Evolutionary conservation across 805 yeast species (phyloP).

Genomic region (Debaryomyces hansenii): DNA sequence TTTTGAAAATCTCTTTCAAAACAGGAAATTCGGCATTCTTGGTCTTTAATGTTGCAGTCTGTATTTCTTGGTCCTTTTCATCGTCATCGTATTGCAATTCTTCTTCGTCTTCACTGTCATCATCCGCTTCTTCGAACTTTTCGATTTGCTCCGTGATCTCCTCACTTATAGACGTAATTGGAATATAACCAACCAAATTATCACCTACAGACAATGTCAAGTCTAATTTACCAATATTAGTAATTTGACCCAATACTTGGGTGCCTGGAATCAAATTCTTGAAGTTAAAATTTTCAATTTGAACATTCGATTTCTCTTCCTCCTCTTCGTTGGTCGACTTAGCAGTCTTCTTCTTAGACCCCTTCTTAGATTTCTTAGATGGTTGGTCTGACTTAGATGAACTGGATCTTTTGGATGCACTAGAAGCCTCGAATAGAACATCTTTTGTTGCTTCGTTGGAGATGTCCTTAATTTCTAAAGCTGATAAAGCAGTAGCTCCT

Average conservation of each 20-base stretch:
- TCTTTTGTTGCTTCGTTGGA: slow-evolving; percentile 91
- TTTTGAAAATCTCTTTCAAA: slow-evolving; percentile 50
- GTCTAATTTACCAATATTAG: slow-evolving; percentile 59
- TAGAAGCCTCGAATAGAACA: slow-evolving; percentile 67
- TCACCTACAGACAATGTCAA: slow-evolving; percentile 75
- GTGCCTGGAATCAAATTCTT: slow-evolving; percentile 71
- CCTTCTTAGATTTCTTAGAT: slow-evolving; percentile 22
- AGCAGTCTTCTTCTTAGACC: slow-evolving; percentile 15
- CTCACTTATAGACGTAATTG: slow-evolving; percentile 69
- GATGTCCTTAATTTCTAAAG: slow-evolving; percentile 88
- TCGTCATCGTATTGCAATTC: slow-evolving; percentile 25
- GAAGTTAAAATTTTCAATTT: slow-evolving; percentile 62
- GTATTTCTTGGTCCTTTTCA: slow-evolving; percentile 19
- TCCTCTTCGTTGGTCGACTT: slow-evolving; percentile 15
- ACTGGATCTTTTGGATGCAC: slow-evolving; percentile 26
- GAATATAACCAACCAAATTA: slow-evolving; percentile 74
- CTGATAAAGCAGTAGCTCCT: slow-evolving; percentile 81
- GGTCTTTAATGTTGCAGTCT: slow-evolving; percentile 21
- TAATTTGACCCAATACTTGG: slow-evolving; percentile 73
- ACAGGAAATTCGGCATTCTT: slow-evolving; percentile 52
- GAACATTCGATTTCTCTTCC: slow-evolving; percentile 35
- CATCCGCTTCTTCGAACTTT: slow-evolving; percentile 45
- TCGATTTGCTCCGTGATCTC: slow-evolving; percentile 60
- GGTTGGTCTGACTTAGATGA: slow-evolving; percentile 26
- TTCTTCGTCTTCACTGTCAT: slow-evolving; percentile 33